Evolutionary conservation across 1,139 yeast genomes (phyloP).

Genomic region (Taiozyma onychis): DNA sequence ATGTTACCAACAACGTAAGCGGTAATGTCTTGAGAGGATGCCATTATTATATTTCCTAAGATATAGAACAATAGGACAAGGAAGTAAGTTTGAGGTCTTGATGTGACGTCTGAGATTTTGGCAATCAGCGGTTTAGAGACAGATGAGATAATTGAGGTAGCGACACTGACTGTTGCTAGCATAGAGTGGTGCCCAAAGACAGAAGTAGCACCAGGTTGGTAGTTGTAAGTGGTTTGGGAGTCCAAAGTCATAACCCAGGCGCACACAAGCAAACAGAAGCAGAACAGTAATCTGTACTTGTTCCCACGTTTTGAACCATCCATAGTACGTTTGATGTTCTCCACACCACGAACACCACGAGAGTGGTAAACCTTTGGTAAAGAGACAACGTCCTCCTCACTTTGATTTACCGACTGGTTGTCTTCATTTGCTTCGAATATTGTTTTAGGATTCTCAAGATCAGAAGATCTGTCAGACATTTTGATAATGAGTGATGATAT

Average conservation of each 20-base stretch:
- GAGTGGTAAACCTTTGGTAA: constrained; percentile 15
- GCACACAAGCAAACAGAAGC: constrained; percentile 29
- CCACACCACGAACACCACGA: constrained; percentile 30
- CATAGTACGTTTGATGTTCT: constrained; percentile 26
- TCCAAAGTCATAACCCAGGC: constrained; percentile 36
- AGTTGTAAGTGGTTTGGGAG: constrained; percentile 31
- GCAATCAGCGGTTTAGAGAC: constrained; percentile 29
- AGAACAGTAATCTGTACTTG: constrained; percentile 15
- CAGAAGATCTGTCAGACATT: not conserved
- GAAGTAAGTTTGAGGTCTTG: constrained; percentile 28
- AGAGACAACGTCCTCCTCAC: not conserved
- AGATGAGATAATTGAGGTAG: constrained; percentile 28
- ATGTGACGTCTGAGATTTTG: constrained; percentile 29
- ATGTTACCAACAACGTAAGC: constrained; percentile 31
- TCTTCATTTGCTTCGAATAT: not conserved
- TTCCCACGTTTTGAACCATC: constrained; percentile 14
- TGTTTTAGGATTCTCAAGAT: not conserved
- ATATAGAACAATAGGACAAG: constrained; percentile 25
- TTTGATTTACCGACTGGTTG: not conserved
- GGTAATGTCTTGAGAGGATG: constrained; percentile 26
- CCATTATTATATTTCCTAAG: constrained; percentile 28
- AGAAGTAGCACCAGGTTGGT: constrained; percentile 31
- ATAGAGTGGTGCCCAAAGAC: constrained; percentile 30
- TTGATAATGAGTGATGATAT: too few species aligned
- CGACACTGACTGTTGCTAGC: constrained; percentile 30